Base-by-base conservation (phyloP, 1,284 basidiomycete species). In the Athelia psychrophila region DNA sequence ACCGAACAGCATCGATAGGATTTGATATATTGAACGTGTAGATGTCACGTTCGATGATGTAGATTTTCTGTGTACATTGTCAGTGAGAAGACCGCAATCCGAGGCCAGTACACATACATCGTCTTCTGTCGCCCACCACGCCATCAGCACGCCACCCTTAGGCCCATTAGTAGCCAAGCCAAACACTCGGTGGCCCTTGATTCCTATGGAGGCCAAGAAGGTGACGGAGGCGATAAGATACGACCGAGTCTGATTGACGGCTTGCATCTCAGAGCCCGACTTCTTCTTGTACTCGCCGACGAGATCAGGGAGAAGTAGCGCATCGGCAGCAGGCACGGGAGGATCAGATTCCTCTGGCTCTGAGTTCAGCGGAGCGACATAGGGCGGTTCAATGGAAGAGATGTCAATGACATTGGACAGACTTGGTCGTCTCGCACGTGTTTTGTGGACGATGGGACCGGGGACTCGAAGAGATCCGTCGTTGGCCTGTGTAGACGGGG, bases 21-120 rank as follows among this genome's bases (percentile, higher is more conserved):
- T 25, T 38, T 48, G 44, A 18, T 8, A 53, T 40, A 44, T 46
- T 38, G 57, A 35, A 35, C n/a, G 33, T 35, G n/a, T n/a, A n/a
- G n/a, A n/a, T 35, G 33, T 35, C n/a, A 12, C 33, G 33, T n/a
- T 35, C 33, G 12, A 35, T 35, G 33, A 35, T 35, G n/a, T 35
- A 35, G n/a, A 35, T 35, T 35, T 35, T 35, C 33, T 35, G 12
- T 12, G 33, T n/a, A 35, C 33, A 35, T n/a, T 35, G 33, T n/a
- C 33, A 35, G 33, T 12, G n/a, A n/a, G n/a, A n/a, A n/a, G n/a
- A n/a, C n/a, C n/a, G n/a, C n/a, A n/a, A n/a, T n/a, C n/a, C n/a
- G 12, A 35, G n/a, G 12, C 10, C n/a, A n/a, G n/a, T 35, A n/a
- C 33, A 35, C n/a, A n/a, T 12, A 35, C 33, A 35, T 35, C n/a